Evolutionary conservation across 306 rosid genomes (phyloP), one percentile per base, ranked within the genome.

Genomic region (Spatholobus suberectus): DNA sequence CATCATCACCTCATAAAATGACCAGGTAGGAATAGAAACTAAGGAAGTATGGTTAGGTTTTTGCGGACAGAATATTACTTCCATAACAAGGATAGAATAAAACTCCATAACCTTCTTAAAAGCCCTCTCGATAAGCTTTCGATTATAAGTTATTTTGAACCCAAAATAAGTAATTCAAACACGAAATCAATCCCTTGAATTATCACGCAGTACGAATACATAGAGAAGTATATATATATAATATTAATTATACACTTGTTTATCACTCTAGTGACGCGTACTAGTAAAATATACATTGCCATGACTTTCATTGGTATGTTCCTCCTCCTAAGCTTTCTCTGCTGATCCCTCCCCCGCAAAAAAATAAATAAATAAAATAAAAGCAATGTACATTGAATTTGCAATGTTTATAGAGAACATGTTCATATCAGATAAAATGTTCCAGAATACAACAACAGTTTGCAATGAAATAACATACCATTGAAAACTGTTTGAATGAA

Each of bases 401-500:
- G 17, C 49, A 67, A 37, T 17, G 26, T 40, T 21, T 23, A 61
- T 26, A n/a, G n/a, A n/a, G 76, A 23, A 15, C 46, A 58, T 18
- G 65, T 57, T 6, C 24, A 66, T 38, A 66, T 47, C 32, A 34
- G 17, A 54, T 27, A 12, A 26, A 66, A 32, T 43, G 35, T 82
- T 27, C 4, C 26, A 59, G 67, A 37, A 27, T 15, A 27, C 23
- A 54, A n/a, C n/a, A n/a, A 52, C n/a, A 24, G 12, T 9, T 67
- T 44, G n/a, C n/a, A 18, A 81, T 43, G 41, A 63, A 51, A 76
- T 12, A 70, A n/a, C n/a, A 65, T 75, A 92, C 98, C 98, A 75
- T 94, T 94, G 82, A 94, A 89, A 84, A 94, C 78, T 43, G 98
- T 94, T 87, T 94, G 94, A 78, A 94, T 83, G 51, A 92, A 81